phyloP scores from a whole-genome alignment of 331 rosid genomes.

The Dryas integrifolia region DNA sequence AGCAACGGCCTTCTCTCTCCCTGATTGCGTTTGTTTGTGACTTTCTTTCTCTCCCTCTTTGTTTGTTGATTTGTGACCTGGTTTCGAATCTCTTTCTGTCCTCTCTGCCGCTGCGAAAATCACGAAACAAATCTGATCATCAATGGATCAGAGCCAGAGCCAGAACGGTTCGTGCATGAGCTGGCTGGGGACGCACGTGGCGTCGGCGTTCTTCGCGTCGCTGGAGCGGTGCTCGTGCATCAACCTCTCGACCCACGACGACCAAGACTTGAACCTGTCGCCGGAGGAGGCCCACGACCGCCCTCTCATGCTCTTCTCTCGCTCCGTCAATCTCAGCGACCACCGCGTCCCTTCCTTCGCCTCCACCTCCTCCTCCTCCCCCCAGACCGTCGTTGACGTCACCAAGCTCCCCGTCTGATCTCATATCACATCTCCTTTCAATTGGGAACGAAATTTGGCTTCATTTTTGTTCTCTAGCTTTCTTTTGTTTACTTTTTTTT shows the following conservation, averaged over 20 bases:
- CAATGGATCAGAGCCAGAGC: slow-evolving; percentile 29
- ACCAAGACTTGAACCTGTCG: slow-evolving; percentile 23
- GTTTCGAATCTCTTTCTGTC: neutral
- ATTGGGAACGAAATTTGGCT: too few species aligned
- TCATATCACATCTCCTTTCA: neutral
- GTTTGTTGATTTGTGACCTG: neutral
- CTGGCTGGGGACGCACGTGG: slow-evolving; percentile 61
- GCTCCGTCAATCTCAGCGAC: slow-evolving; percentile 34
- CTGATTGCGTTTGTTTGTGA: too few species aligned
- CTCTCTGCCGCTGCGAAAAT: neutral
- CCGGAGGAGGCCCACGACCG: slow-evolving; percentile 44
- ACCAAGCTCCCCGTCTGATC: slow-evolving; percentile 48
- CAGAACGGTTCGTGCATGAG: slow-evolving; percentile 35
- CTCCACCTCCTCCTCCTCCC: slow-evolving; percentile 22
- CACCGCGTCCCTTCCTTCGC: slow-evolving; percentile 17
- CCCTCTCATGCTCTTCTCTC: slow-evolving; percentile 42
- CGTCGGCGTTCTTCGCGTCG: slow-evolving; percentile 80
- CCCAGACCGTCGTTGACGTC: slow-evolving; percentile 45
- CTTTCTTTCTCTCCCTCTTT: neutral
- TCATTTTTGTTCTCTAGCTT: neutral
- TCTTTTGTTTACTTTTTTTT: neutral
- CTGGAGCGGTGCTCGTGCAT: slow-evolving; percentile 74
- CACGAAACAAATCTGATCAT: neutral
- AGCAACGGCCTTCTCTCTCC: too few species aligned
- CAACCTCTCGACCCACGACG: slow-evolving; percentile 72